Base-by-base conservation (phyloP, 306 rosid genomes). In the Benincasa hispida region DNA sequence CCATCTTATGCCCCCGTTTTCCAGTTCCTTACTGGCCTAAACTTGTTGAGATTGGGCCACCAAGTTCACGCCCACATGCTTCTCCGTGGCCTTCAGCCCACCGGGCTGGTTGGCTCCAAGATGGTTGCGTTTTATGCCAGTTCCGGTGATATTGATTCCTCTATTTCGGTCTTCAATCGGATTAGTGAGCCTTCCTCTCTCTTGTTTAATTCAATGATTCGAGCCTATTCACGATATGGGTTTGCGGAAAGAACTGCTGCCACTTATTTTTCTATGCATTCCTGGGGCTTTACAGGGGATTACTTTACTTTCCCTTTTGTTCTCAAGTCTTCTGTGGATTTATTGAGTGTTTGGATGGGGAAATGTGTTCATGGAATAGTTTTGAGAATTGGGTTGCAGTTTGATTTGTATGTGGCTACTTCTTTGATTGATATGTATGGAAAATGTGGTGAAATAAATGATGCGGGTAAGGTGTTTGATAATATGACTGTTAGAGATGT, bases 281-380 rank as follows among this genome's bases (percentile, higher is more conserved):
- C 39, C 3, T 47, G 35, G 39, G 75, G 75, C 8, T 25, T 70
- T 25, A 25, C 9, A 8, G 75, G 75, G 35, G 84, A 91, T 73
- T 82, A 79, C 75, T 90, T 90, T 83, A 91, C 96, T 3, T 87
- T 87, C 81, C 97, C 94, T 1, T 91, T 86, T 73, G 90, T 90
- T 53, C 42, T 91, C 0, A 93, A 86, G 73, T 88, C 91, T 47
- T 91, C 89, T 39, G 86, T 87, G 6, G 92, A 82, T 45, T 79
- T 93, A 22, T 59, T 56, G 22, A 78, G 77, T 53, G 80, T 56
- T 10, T 50, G 61, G 78, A 75, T 91, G 47, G 96, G 97, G 13
- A 82, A 79, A 70, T 92, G 88, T 77, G 37, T 93, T 79, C 98
- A 91, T 45, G 89, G 88, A 70, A 90, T 85, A 7, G 76, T 83